Evolutionary conservation across 2,329 filamentous ascomycete species (phyloP), one percentile per base, ranked within the genome.

Genomic region (Calonectria hawksworthii): DNA sequence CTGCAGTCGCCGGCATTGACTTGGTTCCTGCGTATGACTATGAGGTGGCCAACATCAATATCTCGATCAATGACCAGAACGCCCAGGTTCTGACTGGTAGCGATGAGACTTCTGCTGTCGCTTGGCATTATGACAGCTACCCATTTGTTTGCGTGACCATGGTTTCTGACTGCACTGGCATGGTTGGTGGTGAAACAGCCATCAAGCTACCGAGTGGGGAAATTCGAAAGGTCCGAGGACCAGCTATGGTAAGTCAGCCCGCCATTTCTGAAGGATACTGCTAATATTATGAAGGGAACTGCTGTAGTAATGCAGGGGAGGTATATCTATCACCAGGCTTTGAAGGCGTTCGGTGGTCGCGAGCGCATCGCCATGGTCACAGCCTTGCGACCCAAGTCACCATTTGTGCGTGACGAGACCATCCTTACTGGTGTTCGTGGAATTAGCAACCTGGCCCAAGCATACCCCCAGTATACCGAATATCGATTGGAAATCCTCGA

Each of bases 141-240:
- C 91, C 92, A 0, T 94, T 93, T 79, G 92, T 93, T 21, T 93
- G 90, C 75, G 91, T 93, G 14, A 87, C 88, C 4, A 94, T 93
- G 91, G 86, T 93, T 16, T 91, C 90, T 54, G 91, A 93, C 80
- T 92, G 90, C 75, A 88, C 87, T 0, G 85, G 86, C 52, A 93
- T 93, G 91, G 84, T 92, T n/a, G 92, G 92, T 6, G 91, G 92
- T 3, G 92, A 93, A 83, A 93, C 91, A 0, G 91, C 89, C 2
- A 82, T 93, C 26, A 86, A 87, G 36, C 90, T 86, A 1, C 87
- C 85, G 1, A 85, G 86, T 32, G 90, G 90, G 9, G 86, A 89
- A 2, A 86, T 92, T 21, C 82, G 90, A 75, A 92, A 91, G 81
- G 88, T 92, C 54, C 86, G 91, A 69, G 90, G 91, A 10, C 91